Base-by-base conservation (phyloP, 306 rosid species). In the Myrica gale region DNA sequence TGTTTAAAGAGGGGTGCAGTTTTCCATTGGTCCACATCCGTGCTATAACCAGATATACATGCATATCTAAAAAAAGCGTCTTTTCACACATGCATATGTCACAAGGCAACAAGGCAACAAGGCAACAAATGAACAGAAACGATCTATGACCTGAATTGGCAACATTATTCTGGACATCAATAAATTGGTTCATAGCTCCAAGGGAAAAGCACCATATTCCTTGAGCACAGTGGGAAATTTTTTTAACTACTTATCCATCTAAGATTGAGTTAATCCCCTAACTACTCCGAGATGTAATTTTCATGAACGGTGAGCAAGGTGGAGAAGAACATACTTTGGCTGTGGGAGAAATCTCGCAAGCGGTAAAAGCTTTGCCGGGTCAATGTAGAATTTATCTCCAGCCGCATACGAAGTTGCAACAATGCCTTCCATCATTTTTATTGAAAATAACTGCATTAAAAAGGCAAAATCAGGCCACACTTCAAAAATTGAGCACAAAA, bases 341-440 rank as follows among this genome's bases (percentile, higher is more conserved):
- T 88, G 98, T 5, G 98, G 84, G 81, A 96, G 99, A 84, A 96
- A 96, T 89, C 98, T 92, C 52, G 95, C 93, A 48, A 96, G 96
- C 21, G 98, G 99, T 82, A 92, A 84, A 53, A 92, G 92, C 86
- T 96, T 96, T 13, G 89, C 90, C 1, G 99, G 99, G 78, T 96
- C 97, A 57, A 96, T 89, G 56, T 79, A 96, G 82, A 96, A 96
- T 88, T 90, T 92, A 82, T 96, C 98, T 21, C 97, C 99, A 0
- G 87, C 17, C 5, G 90, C 4, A 82, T 92, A 96, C 0, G 99
- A 92, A 68, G 93, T 87, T 23, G 99, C 96, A 17, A 96, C 93
- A 74, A 96, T 89, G 58, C 99, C 99, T 83, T 96, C 99, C 96
- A 85, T 84, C 93, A 92, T 90, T 79, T 92, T 96, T 74, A 96